phyloP scores from a whole-genome alignment of 306 rosid species.

The Rubus parviflorus region DNA sequence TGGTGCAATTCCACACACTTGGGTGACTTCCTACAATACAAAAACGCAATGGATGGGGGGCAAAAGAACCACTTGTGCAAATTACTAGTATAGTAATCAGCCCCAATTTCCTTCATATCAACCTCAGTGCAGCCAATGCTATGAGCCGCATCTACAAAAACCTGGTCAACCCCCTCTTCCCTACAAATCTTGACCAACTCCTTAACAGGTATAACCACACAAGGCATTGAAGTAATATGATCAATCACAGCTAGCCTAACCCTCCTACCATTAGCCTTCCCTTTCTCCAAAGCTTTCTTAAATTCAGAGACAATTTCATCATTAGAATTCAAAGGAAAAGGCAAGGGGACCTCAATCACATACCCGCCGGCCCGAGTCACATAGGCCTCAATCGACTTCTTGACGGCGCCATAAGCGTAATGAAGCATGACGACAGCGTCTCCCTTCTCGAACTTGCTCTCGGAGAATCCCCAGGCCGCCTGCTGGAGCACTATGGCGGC shows the following conservation, averaged over 20 bases:
- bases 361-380: conserved; percentile 81
- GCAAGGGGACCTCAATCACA: conserved; percentile 79
- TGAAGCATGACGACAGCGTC: conserved; percentile 91
- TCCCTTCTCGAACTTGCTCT: conserved; percentile 58
- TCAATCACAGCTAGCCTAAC: conserved; percentile 91
- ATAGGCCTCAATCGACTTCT: conserved; percentile 90
- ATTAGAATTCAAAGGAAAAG: conserved; percentile 73
- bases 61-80: conserved; percentile 97
- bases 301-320: conserved; percentile 75
- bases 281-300: conserved; percentile 66
- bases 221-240: conserved; percentile 94
- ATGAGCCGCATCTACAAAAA: conserved; percentile 97
- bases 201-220: conserved; percentile 78
- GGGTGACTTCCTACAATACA: conserved; percentile 54
- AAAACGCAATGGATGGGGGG: conserved; percentile 86
- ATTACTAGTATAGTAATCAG: conserved; percentile 93
- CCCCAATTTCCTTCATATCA: conserved; percentile 90
- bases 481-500: conserved; percentile 91
- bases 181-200: conserved; percentile 85
- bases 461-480: conserved; percentile 70
- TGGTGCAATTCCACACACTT: conserved; percentile 65
- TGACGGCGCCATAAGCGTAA: conserved; percentile 83
- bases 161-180: conserved; percentile 92
- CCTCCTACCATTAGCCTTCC: conserved; percentile 64
- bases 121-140: conserved; percentile 80